phyloP scores from a whole-genome alignment of 2,329 filamentous ascomycete genomes.

The Pyrenophora seminiperda region DNA sequence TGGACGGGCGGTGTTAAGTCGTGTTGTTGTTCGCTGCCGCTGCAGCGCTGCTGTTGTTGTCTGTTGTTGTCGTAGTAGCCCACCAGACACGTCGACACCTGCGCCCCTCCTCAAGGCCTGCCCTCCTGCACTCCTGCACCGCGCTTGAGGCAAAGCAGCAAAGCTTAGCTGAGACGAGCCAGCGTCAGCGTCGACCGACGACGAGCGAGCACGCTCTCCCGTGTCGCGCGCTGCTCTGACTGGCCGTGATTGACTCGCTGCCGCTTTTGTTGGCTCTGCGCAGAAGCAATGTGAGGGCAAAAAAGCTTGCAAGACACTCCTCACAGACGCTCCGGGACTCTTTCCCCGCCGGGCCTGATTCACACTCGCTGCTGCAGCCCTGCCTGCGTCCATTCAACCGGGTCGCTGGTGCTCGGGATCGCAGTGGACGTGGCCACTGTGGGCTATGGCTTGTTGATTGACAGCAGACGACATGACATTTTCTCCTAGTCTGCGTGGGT shows the following conservation, averaged over 20 bases:
- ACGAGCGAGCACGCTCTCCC: constrained; percentile 9
- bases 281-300: constrained; percentile 35
- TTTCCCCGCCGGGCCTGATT: constrained; percentile 32
- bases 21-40: no score
- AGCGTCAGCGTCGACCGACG: constrained; percentile 31
- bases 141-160: no score
- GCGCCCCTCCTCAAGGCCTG: no score
- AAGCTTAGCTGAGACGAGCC: constrained; percentile 34
- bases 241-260: constrained; percentile 25
- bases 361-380: constrained; percentile 16
- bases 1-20: no score
- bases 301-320: constrained; percentile 29
- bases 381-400: constrained; percentile 24
- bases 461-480: neutral
- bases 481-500: no score
- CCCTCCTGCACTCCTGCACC: no score
- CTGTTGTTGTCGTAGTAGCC: neutral
- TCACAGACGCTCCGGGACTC: constrained; percentile 33
- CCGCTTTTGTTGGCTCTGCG: constrained; percentile 24
- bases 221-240: constrained; percentile 11
- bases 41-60: neutral
- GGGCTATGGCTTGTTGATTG: constrained; percentile 4
- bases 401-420: constrained; percentile 42
- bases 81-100: constrained; percentile 4
- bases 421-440: constrained; percentile 5